Conservation (phyloP, 1,284 basidiomycete species). For the Cryptococcus floricola region DNA sequence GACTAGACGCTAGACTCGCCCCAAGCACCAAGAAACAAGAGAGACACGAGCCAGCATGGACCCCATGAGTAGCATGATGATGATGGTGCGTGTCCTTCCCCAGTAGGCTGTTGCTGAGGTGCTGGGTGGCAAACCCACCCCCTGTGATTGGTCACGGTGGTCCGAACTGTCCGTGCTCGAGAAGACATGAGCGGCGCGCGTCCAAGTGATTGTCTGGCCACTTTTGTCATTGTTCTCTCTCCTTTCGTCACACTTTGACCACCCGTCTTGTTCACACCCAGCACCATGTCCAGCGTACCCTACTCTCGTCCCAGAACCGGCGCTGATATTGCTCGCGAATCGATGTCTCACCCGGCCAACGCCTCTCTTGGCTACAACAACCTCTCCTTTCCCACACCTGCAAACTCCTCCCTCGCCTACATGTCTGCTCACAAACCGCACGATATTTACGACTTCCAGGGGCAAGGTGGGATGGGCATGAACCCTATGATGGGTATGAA, state of each 20-base stretch:
- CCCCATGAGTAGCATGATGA: slow-evolving; percentile 29
- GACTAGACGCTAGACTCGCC: background rate
- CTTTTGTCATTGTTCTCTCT: background rate
- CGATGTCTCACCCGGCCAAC: slow-evolving; percentile 4
- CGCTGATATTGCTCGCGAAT: slow-evolving; percentile 15
- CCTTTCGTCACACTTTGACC: background rate
- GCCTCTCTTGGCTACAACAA: slow-evolving; percentile 2
- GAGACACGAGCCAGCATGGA: slow-evolving; percentile 19
- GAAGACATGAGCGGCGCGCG: background rate
- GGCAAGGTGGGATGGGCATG: slow-evolving; percentile 4
- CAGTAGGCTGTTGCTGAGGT: background rate
- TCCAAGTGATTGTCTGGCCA: background rate
- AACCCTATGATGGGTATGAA: slow-evolving; percentile 20
- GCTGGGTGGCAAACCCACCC: background rate
- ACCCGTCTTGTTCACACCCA: background rate
- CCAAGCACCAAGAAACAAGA: background rate
- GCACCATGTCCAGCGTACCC: background rate
- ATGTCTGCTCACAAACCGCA: background rate
- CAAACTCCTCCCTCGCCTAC: background rate
- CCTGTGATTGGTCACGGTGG: background rate
- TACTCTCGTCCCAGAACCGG: slow-evolving; percentile 12
- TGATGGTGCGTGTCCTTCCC: slow-evolving; percentile 23
- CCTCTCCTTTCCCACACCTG: background rate
- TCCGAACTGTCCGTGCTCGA: background rate
- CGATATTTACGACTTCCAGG: background rate